A percentile compares a stretch with the other conserved stretches of the same genome.
Evolutionary conservation across 306 rosid genomes (phyloP).

Genomic region (Begonia fuchsioides): DNA sequence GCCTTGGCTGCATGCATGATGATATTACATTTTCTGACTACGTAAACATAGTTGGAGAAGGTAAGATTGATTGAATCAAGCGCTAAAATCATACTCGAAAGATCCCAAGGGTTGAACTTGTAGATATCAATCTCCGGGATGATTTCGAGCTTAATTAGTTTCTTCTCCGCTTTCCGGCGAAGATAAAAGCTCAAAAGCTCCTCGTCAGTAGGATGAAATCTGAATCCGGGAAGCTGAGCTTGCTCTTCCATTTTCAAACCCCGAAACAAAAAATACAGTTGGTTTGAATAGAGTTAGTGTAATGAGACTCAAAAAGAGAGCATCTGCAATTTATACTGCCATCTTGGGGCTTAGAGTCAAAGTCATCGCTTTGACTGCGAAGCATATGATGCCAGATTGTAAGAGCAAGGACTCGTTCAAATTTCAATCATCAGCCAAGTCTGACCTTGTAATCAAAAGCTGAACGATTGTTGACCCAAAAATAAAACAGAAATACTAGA

Average conservation of each 20-base stretch:
- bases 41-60: no score
- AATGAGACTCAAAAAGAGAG: conserved; percentile 4
- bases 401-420: no score
- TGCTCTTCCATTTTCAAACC: conserved; percentile 1
- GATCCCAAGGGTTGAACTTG: conserved; percentile 30
- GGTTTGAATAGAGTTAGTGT: not conserved
- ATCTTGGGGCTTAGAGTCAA: not conserved
- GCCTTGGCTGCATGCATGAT: not conserved
- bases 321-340: not conserved
- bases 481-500: no score
- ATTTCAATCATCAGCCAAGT: no score
- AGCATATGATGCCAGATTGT: no score
- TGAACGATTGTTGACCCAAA: no score
- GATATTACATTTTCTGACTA: no score
- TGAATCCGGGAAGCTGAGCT: conserved; percentile 64
- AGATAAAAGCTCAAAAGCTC: conserved; percentile 84
- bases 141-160: conserved; percentile 39
- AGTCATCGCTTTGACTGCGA: conserved; percentile 5
- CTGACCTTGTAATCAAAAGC: no score
- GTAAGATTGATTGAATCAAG: not conserved
- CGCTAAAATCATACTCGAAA: conserved; percentile 46
- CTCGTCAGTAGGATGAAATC: conserved; percentile 90
- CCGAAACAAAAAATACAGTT: not conserved
- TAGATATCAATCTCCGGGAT: conserved; percentile 85
- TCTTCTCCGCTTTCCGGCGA: conserved; percentile 54